Base-by-base conservation (phyloP, 148 eudicot species). In the Fallopia convolvulus region DNA sequence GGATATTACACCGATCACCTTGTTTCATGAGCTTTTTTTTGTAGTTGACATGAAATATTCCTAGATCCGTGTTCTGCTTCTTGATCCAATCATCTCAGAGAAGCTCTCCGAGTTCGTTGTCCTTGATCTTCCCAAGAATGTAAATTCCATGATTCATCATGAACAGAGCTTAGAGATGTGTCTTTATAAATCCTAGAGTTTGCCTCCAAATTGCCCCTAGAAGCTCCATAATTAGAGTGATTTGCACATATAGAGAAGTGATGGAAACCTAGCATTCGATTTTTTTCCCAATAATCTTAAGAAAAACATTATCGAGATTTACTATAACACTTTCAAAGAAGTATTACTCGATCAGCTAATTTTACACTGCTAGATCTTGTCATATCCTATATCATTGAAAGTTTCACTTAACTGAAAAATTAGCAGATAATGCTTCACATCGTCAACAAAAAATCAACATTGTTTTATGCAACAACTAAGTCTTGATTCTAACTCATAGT, bases 101-200 rank as follows among this genome's bases (percentile, higher is more conserved):
- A 14, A 96, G 80, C 78, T 82, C 79, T 26, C 97, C 97, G 77
- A 96, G 80, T 53, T 96, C 98, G 15, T 77, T 83, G 75, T 91
- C 99, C 74, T 83, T 83, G 75, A 89, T 93, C 81, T 96, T 96
- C 76, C 90, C 89, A 66, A 89, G 89, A 72, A 96, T 93, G 84
- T 96, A 96, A 72, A 90, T 89, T 49, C 89, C 97, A 65, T 96
- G 93, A 30, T 96, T 96, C 98, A 96, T 93, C 97, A 96, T 85
- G 66, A 96, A 96, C 87, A 13, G 95, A 84, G 75, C 91, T 85
- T 78, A 96, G 81, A 5, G 93, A 90, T 12, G 85, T 30, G 80
- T 96, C 99, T 75, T 86, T 82, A 42, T 96, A 96, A 49, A 87
- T 72, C 88, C 88, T 96, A 0, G 98, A 86, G 56, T 96, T 96